phyloP scores from a whole-genome alignment of 345 rosid genomes.

The Brassica carinata region DNA sequence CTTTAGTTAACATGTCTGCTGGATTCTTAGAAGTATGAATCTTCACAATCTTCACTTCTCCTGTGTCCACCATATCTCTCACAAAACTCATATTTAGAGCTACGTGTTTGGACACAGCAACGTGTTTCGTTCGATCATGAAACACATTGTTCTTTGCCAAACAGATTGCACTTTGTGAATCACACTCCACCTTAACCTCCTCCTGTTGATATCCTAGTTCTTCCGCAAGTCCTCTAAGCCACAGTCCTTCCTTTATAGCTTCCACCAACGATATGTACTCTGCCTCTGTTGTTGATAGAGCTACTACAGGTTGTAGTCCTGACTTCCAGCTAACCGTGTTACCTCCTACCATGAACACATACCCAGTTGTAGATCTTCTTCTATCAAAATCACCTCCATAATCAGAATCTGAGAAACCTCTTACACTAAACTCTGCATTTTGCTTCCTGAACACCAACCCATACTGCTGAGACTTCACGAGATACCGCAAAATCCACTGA shows the following conservation, averaged over 20 bases:
- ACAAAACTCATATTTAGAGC: background rate
- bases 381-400: background rate
- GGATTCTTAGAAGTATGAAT: background rate
- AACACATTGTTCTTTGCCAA: background rate
- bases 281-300: background rate
- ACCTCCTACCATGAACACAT: background rate
- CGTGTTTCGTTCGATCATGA: background rate
- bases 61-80: background rate
- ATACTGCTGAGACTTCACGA: background rate
- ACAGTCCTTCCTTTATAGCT: background rate
- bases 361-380: background rate
- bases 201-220: background rate
- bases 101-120: background rate
- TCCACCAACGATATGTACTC: background rate
- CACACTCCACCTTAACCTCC: background rate
- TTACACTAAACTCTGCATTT: background rate
- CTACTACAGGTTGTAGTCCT: background rate
- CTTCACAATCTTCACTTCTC: background rate
- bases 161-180: background rate
- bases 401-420: background rate
- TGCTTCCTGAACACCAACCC: background rate
- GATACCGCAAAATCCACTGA: background rate
- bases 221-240: background rate
- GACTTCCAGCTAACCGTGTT: background rate
- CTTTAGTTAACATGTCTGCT: background rate